phyloP scores from a whole-genome alignment of 495 filamentous ascomycete genomes.

The Barbatosphaeria neglecta region DNA sequence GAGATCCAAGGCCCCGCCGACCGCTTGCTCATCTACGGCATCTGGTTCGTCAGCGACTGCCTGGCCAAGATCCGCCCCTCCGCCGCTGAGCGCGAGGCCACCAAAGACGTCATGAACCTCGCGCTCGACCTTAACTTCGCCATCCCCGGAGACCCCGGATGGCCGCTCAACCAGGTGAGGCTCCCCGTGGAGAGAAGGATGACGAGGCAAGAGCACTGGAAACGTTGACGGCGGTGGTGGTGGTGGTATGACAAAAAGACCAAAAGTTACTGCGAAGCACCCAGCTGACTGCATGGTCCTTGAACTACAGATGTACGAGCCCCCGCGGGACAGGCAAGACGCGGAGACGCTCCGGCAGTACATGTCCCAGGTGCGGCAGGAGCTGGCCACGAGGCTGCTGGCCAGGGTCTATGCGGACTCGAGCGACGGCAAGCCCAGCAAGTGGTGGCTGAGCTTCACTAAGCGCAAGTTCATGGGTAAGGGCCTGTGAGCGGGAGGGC shows the following conservation, averaged over 20 bases:
- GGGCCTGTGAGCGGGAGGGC: conserved; percentile 43
- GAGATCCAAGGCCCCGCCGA: conserved; percentile 97
- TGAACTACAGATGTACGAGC: conserved; percentile 48
- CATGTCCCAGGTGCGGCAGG: conserved; percentile 83
- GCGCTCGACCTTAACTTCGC: conserved; percentile 83
- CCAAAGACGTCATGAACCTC: conserved; percentile 42
- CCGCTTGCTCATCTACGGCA: conserved; percentile 90
- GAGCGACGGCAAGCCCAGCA: conserved; percentile 65
- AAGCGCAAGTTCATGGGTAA: conserved; percentile 99
- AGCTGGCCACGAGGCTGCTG: conserved; percentile 70
- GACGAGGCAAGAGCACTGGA: too few relatives aligned
- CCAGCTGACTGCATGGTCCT: neutral
- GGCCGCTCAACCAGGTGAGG: conserved; percentile 77
- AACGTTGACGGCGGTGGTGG: neutral
- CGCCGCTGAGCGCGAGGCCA: conserved; percentile 36
- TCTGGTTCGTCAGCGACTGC: conserved; percentile 83
- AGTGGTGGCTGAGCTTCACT: conserved; percentile 98
- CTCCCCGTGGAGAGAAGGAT: neutral
- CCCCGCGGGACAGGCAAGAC: conserved; percentile 74
- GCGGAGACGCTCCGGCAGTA: conserved; percentile 81
- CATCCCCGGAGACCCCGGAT: conserved; percentile 86
- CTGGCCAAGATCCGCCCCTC: conserved; percentile 69
- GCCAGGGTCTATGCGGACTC: conserved; percentile 80
- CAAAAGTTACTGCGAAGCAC: neutral
- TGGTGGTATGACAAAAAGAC: neutral